Conservation (phyloP, 73 alveolate genomes). For the Symbiodinium pilosum region DNA sequence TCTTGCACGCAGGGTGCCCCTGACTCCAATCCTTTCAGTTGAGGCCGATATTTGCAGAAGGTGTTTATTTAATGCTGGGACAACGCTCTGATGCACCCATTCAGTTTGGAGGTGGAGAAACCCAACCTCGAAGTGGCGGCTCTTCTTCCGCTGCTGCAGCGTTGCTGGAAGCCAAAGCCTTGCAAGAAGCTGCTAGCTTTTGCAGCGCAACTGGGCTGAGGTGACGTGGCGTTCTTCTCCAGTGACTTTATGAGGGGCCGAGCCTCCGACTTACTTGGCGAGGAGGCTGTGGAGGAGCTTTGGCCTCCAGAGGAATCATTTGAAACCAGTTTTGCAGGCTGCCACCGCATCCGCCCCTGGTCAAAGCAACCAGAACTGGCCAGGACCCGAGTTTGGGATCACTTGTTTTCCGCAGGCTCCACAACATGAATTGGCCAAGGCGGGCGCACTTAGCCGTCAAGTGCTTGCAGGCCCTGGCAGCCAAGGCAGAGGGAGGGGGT, state of each 20-base stretch:
- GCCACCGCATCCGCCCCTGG: too few species aligned
- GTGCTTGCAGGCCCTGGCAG: not conserved
- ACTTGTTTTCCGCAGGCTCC: not conserved
- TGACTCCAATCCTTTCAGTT: not conserved
- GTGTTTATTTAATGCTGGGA: too few species aligned
- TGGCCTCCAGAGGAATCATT: not conserved
- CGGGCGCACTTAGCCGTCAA: not conserved
- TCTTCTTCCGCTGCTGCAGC: not conserved
- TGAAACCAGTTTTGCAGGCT: not conserved
- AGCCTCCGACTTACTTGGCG: not conserved
- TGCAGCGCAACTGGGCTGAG: not conserved
- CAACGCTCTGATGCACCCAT: not conserved
- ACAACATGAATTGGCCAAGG: not conserved
- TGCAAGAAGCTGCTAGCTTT: too few species aligned
- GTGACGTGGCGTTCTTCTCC: not conserved
- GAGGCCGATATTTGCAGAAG: too few species aligned
- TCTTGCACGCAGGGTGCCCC: not conserved
- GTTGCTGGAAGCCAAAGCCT: not conserved
- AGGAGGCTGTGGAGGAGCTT: not conserved
- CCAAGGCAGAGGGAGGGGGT: too few species aligned
- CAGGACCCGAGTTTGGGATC: not conserved
- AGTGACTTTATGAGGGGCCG: not conserved
- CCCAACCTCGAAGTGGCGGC: not conserved
- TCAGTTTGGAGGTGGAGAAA: not conserved
- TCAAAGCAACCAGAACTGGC: not conserved